Conservation (phyloP, 768 basidiomycete species). For the Termitomyces sp. region DNA sequence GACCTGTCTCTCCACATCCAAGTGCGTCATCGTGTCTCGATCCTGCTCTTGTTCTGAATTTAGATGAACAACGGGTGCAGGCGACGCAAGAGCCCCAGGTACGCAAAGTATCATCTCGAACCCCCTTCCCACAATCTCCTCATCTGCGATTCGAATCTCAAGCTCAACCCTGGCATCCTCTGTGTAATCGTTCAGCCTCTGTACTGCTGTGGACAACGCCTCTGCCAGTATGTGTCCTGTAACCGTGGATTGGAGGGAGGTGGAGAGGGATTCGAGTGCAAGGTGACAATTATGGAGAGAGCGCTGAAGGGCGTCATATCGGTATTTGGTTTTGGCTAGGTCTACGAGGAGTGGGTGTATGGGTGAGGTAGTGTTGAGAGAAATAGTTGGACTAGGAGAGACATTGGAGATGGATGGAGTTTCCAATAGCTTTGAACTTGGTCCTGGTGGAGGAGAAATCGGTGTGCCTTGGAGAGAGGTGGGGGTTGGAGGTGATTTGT, state of each 20-base stretch:
- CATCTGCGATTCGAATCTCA: slow-evolving; percentile 74
- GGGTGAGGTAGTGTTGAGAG: slow-evolving; percentile 5
- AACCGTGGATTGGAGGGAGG: slow-evolving; percentile 16
- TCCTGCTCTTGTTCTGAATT: not conserved
- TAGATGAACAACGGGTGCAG: not conserved
- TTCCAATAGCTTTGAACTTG: not conserved
- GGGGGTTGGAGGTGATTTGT: not conserved
- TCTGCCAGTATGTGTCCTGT: slow-evolving; percentile 18
- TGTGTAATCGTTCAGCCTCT: slow-evolving; percentile 64
- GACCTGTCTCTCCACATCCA: slow-evolving; percentile 45
- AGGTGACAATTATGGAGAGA: slow-evolving; percentile 41
- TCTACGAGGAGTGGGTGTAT: slow-evolving; percentile 37
- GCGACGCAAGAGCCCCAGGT: slow-evolving; percentile 36
- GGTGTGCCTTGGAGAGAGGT: not conserved
- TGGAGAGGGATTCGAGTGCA: slow-evolving; percentile 53
- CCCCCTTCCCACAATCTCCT: slow-evolving; percentile 55
- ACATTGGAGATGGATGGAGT: not conserved
- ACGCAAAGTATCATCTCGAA: slow-evolving; percentile 64
- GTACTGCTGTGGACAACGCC: slow-evolving; percentile 45
- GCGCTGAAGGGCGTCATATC: slow-evolving; percentile 17
- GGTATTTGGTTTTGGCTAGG: slow-evolving; percentile 33
- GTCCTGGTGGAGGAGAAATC: not conserved
- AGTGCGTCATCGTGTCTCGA: slow-evolving; percentile 19
- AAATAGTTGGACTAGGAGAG: not conserved
- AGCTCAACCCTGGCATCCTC: slow-evolving; percentile 81